These are phyloP conservation scores for Geotrichum phurueaensis DNA, from an alignment of 1,139 yeast species.

Conservation along the genomic window DNA sequence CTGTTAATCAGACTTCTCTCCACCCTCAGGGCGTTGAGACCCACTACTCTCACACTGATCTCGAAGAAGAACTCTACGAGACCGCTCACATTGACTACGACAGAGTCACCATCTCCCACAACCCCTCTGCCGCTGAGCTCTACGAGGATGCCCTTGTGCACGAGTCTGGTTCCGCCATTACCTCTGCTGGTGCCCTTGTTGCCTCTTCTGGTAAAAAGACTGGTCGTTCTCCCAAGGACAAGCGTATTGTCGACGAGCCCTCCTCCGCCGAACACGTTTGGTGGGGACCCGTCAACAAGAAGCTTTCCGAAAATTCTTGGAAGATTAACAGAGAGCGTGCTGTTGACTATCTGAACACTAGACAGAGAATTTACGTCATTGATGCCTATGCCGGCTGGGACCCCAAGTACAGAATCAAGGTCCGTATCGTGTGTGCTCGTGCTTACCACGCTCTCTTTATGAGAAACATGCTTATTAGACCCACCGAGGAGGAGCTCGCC, in stretches of 20 bases:
- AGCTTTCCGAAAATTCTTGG: conserved; percentile 94
- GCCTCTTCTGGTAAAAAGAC: conserved; percentile 96
- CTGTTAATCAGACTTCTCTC: too few species aligned
- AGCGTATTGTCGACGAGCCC: conserved; percentile 93
- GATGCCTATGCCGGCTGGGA: conserved; percentile 99
- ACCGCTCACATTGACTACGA: conserved; percentile 41
- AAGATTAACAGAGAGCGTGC: conserved; percentile 94
- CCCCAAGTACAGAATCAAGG: conserved; percentile 94
- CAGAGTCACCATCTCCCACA: conserved; percentile 56
- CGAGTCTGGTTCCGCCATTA: conserved; percentile 87
- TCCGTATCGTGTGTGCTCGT: conserved; percentile 94
- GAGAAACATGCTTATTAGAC: conserved; percentile 97
- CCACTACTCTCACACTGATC: conserved; percentile 34
- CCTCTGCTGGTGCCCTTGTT: conserved; percentile 90
- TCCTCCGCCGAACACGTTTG: conserved; percentile 79
- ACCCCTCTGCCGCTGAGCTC: conserved; percentile 86
- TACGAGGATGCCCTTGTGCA: conserved; percentile 86
- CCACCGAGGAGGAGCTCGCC: conserved; percentile 80
- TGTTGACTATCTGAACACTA: conserved; percentile 90
- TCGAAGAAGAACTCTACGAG: conserved; percentile 38
- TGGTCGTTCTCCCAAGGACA: conserved; percentile 97
- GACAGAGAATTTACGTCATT: conserved; percentile 88
- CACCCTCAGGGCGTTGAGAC: conserved; percentile 40
- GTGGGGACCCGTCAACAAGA: conserved; percentile 99
- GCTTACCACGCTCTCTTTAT: conserved; percentile 97